phyloP scores from a whole-genome alignment of 129 eudicot genomes.

The Dittrichia graveolens region DNA sequence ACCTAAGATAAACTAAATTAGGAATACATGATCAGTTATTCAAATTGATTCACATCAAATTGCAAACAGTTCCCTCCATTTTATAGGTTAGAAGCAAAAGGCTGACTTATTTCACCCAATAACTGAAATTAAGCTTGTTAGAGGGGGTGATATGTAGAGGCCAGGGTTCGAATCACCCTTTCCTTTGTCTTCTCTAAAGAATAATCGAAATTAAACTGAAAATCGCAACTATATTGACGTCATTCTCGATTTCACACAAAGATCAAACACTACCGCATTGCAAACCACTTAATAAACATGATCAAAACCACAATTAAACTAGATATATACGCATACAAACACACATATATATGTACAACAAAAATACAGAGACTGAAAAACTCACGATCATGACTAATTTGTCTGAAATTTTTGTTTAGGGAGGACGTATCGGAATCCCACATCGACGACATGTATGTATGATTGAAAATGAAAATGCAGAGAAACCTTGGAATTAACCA shows the following conservation, averaged over 20 bases:
- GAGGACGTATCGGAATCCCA: constrained; percentile 69
- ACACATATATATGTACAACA: background rate
- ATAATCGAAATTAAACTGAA: constrained; percentile 12
- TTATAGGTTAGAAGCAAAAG: constrained; percentile 11
- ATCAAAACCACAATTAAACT: constrained; percentile 23
- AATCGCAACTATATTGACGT: background rate
- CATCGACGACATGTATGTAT: constrained; percentile 52
- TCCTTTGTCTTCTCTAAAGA: background rate
- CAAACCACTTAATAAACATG: constrained; percentile 24
- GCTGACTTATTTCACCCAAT: background rate
- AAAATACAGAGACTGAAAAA: constrained; percentile 24
- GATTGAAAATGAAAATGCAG: constrained; percentile 14
- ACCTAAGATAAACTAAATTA: constrained; percentile 4
- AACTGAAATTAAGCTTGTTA: constrained; percentile 5
- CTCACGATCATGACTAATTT: constrained; percentile 83
- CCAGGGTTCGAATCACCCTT: background rate
- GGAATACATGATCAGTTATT: background rate
- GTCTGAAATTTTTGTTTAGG: constrained; percentile 58
- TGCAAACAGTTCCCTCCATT: constrained; percentile 3
- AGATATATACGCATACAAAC: background rate
- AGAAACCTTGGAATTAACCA: background rate
- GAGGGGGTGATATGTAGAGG: background rate
- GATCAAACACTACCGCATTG: constrained; percentile 23
- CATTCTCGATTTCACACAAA: constrained; percentile 5
- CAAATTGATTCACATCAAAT: constrained; percentile 13